A percentile compares a stretch with the other conserved stretches of the same genome.
phyloP scores from a whole-genome alignment of 352 stramenopile species.

The Halophytophthora batemanensis region DNA sequence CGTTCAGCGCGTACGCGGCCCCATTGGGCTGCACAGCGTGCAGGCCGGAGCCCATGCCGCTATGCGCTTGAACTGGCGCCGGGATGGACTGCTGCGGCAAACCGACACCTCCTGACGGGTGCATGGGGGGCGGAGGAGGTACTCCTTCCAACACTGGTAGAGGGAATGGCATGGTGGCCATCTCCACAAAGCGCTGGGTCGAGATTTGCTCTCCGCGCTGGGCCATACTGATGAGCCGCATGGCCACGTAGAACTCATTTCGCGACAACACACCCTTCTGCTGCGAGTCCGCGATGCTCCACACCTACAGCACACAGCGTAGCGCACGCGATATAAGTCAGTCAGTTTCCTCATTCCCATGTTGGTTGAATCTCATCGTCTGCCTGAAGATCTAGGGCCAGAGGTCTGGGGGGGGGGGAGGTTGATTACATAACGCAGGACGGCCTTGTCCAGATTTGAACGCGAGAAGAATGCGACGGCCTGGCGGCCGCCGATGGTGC shows the following conservation, averaged over 20 bases:
- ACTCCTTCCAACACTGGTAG: conserved; percentile 69
- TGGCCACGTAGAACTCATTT: conserved; percentile 84
- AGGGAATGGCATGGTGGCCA: conserved; percentile 51
- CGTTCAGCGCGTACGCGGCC: conserved; percentile 76
- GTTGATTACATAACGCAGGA: conserved; percentile 58
- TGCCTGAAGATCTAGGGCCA: too few relatives aligned
- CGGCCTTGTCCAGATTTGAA: conserved; percentile 86
- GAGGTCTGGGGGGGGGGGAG: background rate
- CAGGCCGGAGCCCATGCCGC: background rate
- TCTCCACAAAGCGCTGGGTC: conserved; percentile 67
- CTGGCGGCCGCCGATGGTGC: conserved; percentile 83
- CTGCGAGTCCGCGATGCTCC: conserved; percentile 72
- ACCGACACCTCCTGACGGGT: background rate
- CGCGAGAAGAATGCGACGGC: conserved; percentile 93
- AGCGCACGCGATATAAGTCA: background rate
- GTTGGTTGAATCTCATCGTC: too few relatives aligned
- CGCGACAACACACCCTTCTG: conserved; percentile 70
- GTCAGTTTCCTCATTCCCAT: background rate
- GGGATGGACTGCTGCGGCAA: conserved; percentile 11
- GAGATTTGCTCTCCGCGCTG: conserved; percentile 68
- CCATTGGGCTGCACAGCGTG: conserved; percentile 1
- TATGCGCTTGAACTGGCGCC: conserved; percentile 4
- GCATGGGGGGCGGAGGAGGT: conserved; percentile 28
- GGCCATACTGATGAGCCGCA: conserved; percentile 83
- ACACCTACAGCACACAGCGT: conserved; percentile 43